Base-by-base conservation (phyloP, 1,139 yeast species). In the Candida sojae region DNA sequence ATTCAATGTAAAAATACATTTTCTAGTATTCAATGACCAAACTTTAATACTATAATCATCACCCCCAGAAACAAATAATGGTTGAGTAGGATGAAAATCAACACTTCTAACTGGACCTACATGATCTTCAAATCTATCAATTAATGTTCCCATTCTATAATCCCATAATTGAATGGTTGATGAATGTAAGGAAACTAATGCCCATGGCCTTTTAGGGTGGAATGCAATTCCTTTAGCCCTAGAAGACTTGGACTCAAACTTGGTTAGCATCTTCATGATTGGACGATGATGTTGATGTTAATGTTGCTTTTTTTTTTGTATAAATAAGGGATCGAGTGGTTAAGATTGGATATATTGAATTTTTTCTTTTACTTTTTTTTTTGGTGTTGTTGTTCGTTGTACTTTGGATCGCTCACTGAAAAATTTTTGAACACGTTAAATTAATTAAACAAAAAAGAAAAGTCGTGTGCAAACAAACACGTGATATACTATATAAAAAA, bases 141-240 rank as follows among this genome's bases (percentile, higher is more conserved):
- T 86, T 63, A 95, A 75, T 2, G 98, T 91, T 43, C 99, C 99
- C 99, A 95, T 95, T 65, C 99, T 85, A 71, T 95, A 95, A 69
- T 95, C 99, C 99, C 99, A 95, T 56, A 93, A 78, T 70, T 93
- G 99, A 66, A 93, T 92, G 17, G 97, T 90, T 30, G 97, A 90
- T 25, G 97, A 88, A 69, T 92, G 96, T 55, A 95, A 79, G 5
- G 98, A 91, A 34, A 93, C 98, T 60, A 95, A 79, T 47, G 90
- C 89, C 98, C 99, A 95, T 47, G 99, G 98, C 67, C 96, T 79
- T 57, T 85, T 87, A 46, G 99, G 98, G 68, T 95, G 99, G 71
- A 95, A 93, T 49, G 99, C 98, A 62, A 95, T 91, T 55, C 97
- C 97, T 73, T 95, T 95, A 47, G 98, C 98, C 80, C 99, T 81